Conservation (phyloP, 768 basidiomycete species). For the Tephrocybe sp. region DNA sequence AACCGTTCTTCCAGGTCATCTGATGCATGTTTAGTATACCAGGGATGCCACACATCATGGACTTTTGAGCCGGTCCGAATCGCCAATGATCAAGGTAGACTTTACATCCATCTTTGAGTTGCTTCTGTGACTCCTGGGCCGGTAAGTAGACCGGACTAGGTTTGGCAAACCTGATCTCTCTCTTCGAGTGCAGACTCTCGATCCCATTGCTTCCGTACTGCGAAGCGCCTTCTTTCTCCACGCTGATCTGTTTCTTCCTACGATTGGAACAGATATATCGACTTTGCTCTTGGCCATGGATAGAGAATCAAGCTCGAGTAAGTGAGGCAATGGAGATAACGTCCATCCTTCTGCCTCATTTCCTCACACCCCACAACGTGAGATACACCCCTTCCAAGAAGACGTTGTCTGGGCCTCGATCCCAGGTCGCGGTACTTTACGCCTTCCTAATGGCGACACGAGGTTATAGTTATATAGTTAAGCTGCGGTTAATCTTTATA, state of each 20-base stretch:
- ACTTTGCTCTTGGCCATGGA: conserved; percentile 9
- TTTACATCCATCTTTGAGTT: neutral
- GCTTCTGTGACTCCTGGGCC: conserved; percentile 7
- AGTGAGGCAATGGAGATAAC: neutral
- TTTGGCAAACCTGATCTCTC: conserved; percentile 1
- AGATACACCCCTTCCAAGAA: conserved; percentile 3
- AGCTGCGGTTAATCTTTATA: conserved; percentile 5
- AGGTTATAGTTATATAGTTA: neutral
- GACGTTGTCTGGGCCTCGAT: neutral
- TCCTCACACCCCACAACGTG: conserved; percentile 7
- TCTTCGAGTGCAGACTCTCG: conserved; percentile 6
- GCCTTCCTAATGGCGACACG: conserved; percentile 13
- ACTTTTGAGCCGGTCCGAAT: conserved; percentile 7
- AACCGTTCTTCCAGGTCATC: conserved; percentile 8
- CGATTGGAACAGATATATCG: conserved; percentile 6
- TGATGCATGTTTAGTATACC: conserved; percentile 1
- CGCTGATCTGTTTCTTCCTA: conserved; percentile 18
- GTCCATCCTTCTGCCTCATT: neutral
- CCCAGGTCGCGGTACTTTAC: neutral
- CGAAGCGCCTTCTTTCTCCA: too few relatives aligned
- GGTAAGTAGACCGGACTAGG: conserved; percentile 7
- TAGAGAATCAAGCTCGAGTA: too few relatives aligned
- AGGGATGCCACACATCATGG: neutral
- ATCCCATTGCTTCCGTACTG: too few relatives aligned
- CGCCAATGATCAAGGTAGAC: conserved; percentile 5